phyloP scores from a whole-genome alignment of 2,329 filamentous ascomycete genomes.

The Aspergillus clavatus region DNA sequence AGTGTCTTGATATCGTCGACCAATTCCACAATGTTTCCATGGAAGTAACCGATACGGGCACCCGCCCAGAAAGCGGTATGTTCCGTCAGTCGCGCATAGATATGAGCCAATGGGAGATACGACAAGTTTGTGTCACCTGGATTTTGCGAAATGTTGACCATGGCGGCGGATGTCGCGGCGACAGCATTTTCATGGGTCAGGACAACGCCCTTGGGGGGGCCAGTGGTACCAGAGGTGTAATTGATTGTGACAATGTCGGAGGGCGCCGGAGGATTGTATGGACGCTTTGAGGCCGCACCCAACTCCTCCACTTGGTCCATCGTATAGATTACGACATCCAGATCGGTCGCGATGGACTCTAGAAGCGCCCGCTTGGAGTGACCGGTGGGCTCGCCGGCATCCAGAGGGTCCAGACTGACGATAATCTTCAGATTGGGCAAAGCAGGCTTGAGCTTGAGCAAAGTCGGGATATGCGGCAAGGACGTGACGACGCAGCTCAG shows the following conservation, averaged over 20 bases:
- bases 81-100: constrained; percentile 82
- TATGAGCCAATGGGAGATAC: constrained; percentile 90
- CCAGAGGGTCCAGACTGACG: constrained; percentile 76
- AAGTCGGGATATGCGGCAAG: constrained; percentile 71
- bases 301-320: constrained; percentile 77
- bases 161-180: constrained; percentile 60
- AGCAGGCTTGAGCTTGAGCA: constrained; percentile 74
- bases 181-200: constrained; percentile 79
- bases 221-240: constrained; percentile 62
- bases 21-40: constrained; percentile 79
- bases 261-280: constrained; percentile 65
- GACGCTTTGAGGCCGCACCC: constrained; percentile 64
- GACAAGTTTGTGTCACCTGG: constrained; percentile 67
- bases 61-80: constrained; percentile 69
- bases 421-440: constrained; percentile 81
- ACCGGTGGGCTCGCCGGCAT: constrained; percentile 69
- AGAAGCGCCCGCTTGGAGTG: constrained; percentile 76
- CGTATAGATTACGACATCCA: constrained; percentile 73
- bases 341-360: constrained; percentile 65
- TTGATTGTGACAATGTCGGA: constrained; percentile 75
- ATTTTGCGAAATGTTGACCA: constrained; percentile 50
- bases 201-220: constrained; percentile 60
- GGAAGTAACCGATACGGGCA: constrained; percentile 81
- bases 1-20: constrained; percentile 89
- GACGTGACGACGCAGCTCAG: constrained; percentile 72